Evolutionary conservation across 306 rosid species (phyloP).

Genomic region (Boehmeria nivea): DNA sequence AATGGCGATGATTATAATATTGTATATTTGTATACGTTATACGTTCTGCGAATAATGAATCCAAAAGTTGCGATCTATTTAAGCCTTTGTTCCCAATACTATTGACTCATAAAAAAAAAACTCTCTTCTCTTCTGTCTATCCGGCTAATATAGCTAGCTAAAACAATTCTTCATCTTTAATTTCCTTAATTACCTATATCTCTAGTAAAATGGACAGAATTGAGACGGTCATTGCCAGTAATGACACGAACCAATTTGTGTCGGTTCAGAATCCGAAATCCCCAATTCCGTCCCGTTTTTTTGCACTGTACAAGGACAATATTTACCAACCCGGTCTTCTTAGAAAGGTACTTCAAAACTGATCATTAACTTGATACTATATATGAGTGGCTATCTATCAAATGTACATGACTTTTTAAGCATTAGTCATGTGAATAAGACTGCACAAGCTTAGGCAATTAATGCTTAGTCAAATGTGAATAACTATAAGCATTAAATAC

Average conservation of each 20-base stretch:
- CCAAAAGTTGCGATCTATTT: too few relatives aligned
- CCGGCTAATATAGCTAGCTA: neutral
- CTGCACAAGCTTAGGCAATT: too few relatives aligned
- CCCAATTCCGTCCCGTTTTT: neutral
- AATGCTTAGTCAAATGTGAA: too few relatives aligned
- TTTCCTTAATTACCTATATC: too few relatives aligned
- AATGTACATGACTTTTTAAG: neutral
- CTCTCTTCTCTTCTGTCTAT: neutral
- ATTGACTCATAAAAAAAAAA: too few relatives aligned
- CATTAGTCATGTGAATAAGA: neutral
- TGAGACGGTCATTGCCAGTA: neutral
- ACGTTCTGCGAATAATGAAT: too few relatives aligned
- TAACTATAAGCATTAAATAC: neutral
- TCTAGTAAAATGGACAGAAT: constrained; percentile 2
- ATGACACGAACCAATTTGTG: neutral
- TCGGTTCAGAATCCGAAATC: constrained; percentile 8
- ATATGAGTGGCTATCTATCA: too few relatives aligned
- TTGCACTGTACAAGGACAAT: neutral
- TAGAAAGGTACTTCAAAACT: neutral
- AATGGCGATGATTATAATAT: too few relatives aligned
- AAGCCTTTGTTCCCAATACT: too few relatives aligned
- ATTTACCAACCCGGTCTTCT: constrained; percentile 7
- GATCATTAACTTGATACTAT: neutral
- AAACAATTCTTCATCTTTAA: neutral
- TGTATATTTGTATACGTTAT: too few relatives aligned